Evolutionary conservation across 768 basidiomycete genomes (phyloP), one percentile per base, ranked within the genome.

Genomic region (Boletellus sp.): DNA sequence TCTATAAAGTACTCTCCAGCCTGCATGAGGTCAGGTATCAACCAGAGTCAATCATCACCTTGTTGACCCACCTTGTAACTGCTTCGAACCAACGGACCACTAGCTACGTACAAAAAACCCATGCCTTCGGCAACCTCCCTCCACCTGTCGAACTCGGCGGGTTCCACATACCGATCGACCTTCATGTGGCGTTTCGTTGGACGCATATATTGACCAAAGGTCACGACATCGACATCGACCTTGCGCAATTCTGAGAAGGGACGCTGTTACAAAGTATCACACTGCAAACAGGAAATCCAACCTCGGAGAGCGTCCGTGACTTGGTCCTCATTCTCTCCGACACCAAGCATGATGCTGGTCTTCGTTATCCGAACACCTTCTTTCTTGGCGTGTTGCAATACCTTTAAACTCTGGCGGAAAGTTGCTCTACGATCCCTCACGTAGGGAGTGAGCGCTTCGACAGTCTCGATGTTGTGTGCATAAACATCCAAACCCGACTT

Each of bases 161-260:
- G 96, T 52, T 91, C 83, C 20, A 98, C 93, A 60, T 99, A 99
- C 26, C 92, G 87, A 57, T 92, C 87, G 10, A 99, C 96, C 70
- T 98, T 99, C 96, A 99, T 98, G 70, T 99, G 96, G 24, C 85
- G 81, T 70, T 98, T 98, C 9, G 96, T 97, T 7, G 96, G 96
- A 42, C 96, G 87, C 96, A 99, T 98, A 70, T 99, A 99, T 72
- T 99, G 96, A 2, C 96, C 96, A 65, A 99, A 98, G 2, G 96
- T 99, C 24, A 99, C 93, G 6, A 99, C 95, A 62, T 98, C 95
- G 39, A 98, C 94, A 57, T 92, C 79, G 40, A 83, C 74, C 56
- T 84, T 85, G 38, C 95, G 86, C 7, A 98, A 78, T 55, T 95
- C 96, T 98, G 65, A 40, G 50, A 38, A n/a, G 1, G 8, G 26